Base-by-base conservation (phyloP, 345 rosid genomes). In the Aquilaria malaccensis region DNA sequence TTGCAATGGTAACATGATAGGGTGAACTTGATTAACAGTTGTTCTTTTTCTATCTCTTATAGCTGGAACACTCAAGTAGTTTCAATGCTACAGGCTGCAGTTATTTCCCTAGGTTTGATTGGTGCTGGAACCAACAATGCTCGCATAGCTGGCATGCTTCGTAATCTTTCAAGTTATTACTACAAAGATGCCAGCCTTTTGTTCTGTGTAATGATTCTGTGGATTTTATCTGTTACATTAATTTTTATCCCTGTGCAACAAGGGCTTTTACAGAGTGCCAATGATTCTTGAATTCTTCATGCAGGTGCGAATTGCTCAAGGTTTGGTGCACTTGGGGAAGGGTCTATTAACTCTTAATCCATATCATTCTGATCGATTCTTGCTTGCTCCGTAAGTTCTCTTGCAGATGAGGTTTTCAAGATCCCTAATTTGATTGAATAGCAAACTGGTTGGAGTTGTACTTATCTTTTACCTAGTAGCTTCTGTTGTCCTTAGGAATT, bases 101-200 rank as follows among this genome's bases (percentile, higher is more conserved):
- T 90, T 56, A 80, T 94, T 46, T 87, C 99, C 55, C 73, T 94
- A 59, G 99, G 99, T 15, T 76, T 94, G 88, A 90, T 94, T 2
- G 97, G 99, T 66, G 88, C 96, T 13, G 97, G 99, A 72, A 94
- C 99, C 63, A 88, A 94, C 64, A 90, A 94, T 77, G 99, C 99
- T 65, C 83, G 95, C 30, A 84, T 94, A 30, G 97, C 96, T 15
- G 92, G 92, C 76, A 88, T 94, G 97, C 99, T 94, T 72, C 87
- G 99, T 65, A 90, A 85, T 65, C 96, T 90, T 64, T 90, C 97
- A 37, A 86, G 95, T 74, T 94, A 90, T 80, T 94, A 88, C 70
- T 88, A 90, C 81, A 90, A 86, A 74, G 99, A 88, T 69, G 84
- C 92, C 55, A 83, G 77, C 73, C 92, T 94, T 67, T 83, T 90